Percentiles rank a stretch among this genome's conserved stretches.
phyloP scores from a whole-genome alignment of 208 protist species.

The Willaertia magna region DNA sequence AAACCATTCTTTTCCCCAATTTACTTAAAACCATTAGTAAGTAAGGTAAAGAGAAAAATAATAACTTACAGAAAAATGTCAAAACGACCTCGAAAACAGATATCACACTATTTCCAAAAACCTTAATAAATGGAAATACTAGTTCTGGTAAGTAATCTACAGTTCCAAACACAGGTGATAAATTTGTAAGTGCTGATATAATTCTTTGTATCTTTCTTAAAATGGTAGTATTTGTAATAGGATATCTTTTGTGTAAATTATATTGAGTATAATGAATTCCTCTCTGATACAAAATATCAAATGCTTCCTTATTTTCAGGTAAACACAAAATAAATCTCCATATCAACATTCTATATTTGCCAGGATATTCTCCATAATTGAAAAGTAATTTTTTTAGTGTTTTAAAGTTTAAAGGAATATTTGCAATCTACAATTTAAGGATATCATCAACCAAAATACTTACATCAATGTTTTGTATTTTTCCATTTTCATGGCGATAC shows the following conservation, averaged over 20 bases:
- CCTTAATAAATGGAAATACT: background rate
- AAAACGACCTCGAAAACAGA: background rate
- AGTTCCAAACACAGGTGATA: background rate
- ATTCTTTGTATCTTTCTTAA: background rate
- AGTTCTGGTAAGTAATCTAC: background rate
- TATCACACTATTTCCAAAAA: background rate
- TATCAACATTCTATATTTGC: background rate
- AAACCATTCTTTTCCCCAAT: constrained; percentile 2
- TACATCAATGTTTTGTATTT: background rate
- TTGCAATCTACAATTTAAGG: too few species aligned
- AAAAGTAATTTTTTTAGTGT: background rate
- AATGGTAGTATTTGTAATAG: background rate
- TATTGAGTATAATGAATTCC: background rate
- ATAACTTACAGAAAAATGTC: background rate
- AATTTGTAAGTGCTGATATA: background rate
- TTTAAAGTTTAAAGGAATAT: background rate
- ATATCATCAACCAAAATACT: background rate
- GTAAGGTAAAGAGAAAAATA: background rate
- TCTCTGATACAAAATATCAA: background rate
- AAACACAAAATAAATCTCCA: background rate
- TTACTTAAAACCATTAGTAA: background rate
- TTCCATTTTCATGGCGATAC: background rate
- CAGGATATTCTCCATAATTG: background rate
- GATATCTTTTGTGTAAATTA: background rate
- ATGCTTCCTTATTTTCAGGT: background rate